Evolutionary conservation across 768 basidiomycete species (phyloP).

Genomic region (Artomyces pyxidatus): DNA sequence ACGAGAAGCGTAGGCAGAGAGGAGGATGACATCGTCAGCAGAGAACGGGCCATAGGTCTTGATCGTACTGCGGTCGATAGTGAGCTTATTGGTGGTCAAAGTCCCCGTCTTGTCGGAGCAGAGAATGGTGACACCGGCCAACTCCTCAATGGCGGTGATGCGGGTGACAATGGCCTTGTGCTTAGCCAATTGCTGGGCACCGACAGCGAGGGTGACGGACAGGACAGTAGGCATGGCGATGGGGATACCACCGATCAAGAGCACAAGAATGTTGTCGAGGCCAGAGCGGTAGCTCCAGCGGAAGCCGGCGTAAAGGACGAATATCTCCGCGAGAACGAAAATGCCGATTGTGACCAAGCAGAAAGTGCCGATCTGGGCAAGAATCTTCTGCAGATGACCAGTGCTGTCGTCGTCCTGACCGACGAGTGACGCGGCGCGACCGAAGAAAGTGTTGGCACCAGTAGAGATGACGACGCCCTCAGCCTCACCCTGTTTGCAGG

Average conservation of each 20-base stretch:
- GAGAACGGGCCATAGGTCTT: conserved; percentile 85
- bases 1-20: conserved; percentile 93
- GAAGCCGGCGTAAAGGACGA: conserved; percentile 91
- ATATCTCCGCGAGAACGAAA: conserved; percentile 91
- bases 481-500: conserved; percentile 98
- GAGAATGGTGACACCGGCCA: conserved; percentile 96
- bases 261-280: conserved; percentile 95
- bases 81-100: conserved; percentile 98
- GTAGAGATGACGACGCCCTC: conserved; percentile 99
- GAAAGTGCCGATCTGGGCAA: conserved; percentile 97
- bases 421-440: conserved; percentile 95
- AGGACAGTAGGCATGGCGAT: conserved; percentile 99
- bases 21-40: conserved; percentile 85
- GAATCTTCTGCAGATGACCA: conserved; percentile 97
- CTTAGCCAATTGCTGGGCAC: conserved; percentile 97
- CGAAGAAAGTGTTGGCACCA: conserved; percentile 97
- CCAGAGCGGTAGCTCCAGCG: conserved; percentile 86
- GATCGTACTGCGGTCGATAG: conserved; percentile 89
- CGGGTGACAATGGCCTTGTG: conserved; percentile 99
- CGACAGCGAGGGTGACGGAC: conserved; percentile 96
- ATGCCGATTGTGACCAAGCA: conserved; percentile 94
- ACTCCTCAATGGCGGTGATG: conserved; percentile 98
- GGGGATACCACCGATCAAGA: conserved; percentile 99
- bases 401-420: conserved; percentile 97
- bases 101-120: conserved; percentile 99